Evolutionary conservation across 169 alveolate species (phyloP).

Genomic region (Plasmodium chabaudi): DNA sequence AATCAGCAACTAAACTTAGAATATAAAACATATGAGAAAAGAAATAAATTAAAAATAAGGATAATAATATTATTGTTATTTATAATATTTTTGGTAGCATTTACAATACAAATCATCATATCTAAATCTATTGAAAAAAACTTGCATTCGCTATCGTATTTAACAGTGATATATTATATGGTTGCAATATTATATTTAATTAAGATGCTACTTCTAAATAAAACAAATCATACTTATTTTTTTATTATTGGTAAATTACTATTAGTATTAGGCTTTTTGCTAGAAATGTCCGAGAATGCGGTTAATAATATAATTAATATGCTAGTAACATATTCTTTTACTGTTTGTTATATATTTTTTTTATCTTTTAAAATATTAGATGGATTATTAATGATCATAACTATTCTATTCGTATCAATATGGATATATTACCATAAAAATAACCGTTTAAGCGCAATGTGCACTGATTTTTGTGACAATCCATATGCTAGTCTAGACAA

Average conservation of each 20-base stretch:
- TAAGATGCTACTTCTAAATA: constrained; percentile 9
- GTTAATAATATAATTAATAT: constrained; percentile 30
- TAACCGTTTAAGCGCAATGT: constrained; percentile 25
- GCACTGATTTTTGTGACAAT: constrained; percentile 72
- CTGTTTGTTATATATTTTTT: constrained; percentile 58
- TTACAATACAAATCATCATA: constrained; percentile 12
- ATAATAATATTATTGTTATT: constrained; percentile 32
- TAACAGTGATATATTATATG: constrained; percentile 11
- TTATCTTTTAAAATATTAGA: constrained; percentile 63
- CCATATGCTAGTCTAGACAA: constrained; percentile 41
- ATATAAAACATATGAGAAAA: constrained; percentile 73
- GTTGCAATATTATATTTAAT: constrained; percentile 12
- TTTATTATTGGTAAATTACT: constrained; percentile 26
- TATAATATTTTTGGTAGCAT: constrained; percentile 24
- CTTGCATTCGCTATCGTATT: neutral
- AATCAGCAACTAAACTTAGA: constrained; percentile 76
- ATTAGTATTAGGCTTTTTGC: constrained; percentile 22
- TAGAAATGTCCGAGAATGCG: constrained; percentile 66
- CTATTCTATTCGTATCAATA: constrained; percentile 6
- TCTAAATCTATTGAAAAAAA: neutral
- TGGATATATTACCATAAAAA: constrained; percentile 72
- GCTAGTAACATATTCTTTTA: constrained; percentile 46
- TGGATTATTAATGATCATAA: constrained; percentile 18
- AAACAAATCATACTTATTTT: constrained; percentile 34
- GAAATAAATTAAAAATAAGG: constrained; percentile 49